Base-by-base conservation (phyloP, 2,329 filamentous ascomycete genomes). In the Stromatinia cepivora region DNA sequence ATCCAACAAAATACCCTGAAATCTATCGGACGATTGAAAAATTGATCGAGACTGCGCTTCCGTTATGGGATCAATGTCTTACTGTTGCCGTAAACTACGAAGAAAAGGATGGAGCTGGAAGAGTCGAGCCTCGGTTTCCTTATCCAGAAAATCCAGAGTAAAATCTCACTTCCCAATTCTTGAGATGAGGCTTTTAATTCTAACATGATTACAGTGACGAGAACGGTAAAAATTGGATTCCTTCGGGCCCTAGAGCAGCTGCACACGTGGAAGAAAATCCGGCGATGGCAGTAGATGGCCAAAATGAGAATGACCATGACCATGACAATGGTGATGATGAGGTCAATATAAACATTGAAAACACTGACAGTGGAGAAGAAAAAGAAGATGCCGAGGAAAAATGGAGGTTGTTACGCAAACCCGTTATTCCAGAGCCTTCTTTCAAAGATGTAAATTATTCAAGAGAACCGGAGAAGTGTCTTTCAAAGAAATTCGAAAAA, bases 21-120 rank as follows among this genome's bases (percentile, higher is more conserved):
- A 70, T 83, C 4, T 83, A 83, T 71, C 66, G 68, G 6, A 57
- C 80, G 15, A 77, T 83, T 22, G 81, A 82, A 69, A 72, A 78
- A 11, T 31, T 79, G 9, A 77, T 83, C 66, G 71, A 72, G 9
- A 71, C 70, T 28, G 67, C 76, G 17, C 75, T 81, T 63, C 79
- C 79, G 3, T 69, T 79, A 10, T 81, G 79, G 77, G 77, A 79
- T 66, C 72, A 71, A 61, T 75, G 76, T 36, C 73, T 79, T 39
- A 70, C 31, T 34, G 4, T 42, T 45, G 11, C 36, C 20, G 10
- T 13, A 2, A 9, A 15, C 8, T 31, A 54, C 11, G 3, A 45
- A 5, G 10, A 28, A 9, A 52, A 31, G 3, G 7, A 45, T 25
- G 62, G 50, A 28, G 50, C 62, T 28, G 62, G 62, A 52, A 13